phyloP scores from a whole-genome alignment of 164 flowering plant species.

The Cinnamomum chago region DNA sequence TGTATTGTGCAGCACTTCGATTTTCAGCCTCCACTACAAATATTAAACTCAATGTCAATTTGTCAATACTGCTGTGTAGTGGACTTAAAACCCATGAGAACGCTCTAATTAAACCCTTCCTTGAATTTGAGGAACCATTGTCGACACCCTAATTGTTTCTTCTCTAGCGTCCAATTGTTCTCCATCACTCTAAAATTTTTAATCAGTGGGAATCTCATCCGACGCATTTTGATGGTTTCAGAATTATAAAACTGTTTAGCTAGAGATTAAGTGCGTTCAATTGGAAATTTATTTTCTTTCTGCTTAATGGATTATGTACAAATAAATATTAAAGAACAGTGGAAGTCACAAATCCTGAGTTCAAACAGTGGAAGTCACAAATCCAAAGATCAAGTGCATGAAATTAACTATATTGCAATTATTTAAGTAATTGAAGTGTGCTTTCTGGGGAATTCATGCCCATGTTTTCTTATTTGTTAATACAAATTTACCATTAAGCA shows the following conservation, averaged over 20 bases:
- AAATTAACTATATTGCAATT: no score
- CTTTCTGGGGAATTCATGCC: no score
- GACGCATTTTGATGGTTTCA: background rate
- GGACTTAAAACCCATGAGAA: background rate
- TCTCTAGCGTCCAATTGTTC: background rate
- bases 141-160: background rate
- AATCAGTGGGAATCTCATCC: background rate
- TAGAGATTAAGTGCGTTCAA: background rate
- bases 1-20: background rate
- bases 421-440: no score
- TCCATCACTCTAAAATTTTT: background rate
- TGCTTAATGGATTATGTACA: no score
- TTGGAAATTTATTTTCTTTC: background rate
- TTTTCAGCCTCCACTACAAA: background rate
- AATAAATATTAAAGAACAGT: no score
- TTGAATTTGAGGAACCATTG: background rate
- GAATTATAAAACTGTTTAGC: background rate
- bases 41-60: no score
- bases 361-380: no score
- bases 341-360: no score
- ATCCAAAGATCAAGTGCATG: no score
- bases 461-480: no score
- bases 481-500: no score
- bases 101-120: background rate
- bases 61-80: background rate